These are phyloP conservation scores for Hypoxylon sp. DNA, from an alignment of 2,329 filamentous ascomycete genomes.

Conservation along the genomic window DNA sequence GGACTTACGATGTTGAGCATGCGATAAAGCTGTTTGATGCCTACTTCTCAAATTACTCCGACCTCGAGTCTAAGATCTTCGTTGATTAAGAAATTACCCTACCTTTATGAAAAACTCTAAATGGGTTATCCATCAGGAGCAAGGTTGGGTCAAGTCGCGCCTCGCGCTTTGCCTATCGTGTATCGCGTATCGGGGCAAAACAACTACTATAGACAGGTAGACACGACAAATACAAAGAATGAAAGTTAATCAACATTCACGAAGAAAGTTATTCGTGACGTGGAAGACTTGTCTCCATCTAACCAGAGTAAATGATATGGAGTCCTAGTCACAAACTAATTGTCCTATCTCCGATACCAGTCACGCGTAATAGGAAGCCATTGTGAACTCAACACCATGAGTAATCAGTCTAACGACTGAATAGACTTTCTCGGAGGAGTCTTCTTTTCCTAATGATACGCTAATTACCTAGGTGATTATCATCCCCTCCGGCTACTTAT, in stretches of 20 bases:
- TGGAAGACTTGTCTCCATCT: not conserved
- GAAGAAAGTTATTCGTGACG: not conserved
- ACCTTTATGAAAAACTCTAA: not conserved
- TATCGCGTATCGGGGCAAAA: not conserved
- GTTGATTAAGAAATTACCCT: slow-evolving; percentile 73
- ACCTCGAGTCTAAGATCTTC: slow-evolving; percentile 84
- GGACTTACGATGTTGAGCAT: slow-evolving; percentile 88
- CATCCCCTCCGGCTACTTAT: not conserved
- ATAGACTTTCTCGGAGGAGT: not conserved
- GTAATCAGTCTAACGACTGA: not conserved
- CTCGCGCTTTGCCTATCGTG: no score
- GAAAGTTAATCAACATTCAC: not conserved
- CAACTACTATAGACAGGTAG: not conserved
- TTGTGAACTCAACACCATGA: not conserved
- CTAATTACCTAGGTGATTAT: not conserved
- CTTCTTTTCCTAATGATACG: not conserved
- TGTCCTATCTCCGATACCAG: slow-evolving; percentile 3
- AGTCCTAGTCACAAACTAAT: slow-evolving; percentile 1
- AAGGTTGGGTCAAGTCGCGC: not conserved
- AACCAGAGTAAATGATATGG: not conserved
- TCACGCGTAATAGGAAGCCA: not conserved
- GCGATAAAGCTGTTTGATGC: slow-evolving; percentile 87
- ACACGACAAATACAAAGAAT: not conserved
- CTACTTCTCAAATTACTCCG: slow-evolving; percentile 89
- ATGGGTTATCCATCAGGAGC: not conserved